These are phyloP conservation scores for Immersiella caudata DNA, from an alignment of 495 filamentous ascomycete species.

Conservation along the genomic window DNA sequence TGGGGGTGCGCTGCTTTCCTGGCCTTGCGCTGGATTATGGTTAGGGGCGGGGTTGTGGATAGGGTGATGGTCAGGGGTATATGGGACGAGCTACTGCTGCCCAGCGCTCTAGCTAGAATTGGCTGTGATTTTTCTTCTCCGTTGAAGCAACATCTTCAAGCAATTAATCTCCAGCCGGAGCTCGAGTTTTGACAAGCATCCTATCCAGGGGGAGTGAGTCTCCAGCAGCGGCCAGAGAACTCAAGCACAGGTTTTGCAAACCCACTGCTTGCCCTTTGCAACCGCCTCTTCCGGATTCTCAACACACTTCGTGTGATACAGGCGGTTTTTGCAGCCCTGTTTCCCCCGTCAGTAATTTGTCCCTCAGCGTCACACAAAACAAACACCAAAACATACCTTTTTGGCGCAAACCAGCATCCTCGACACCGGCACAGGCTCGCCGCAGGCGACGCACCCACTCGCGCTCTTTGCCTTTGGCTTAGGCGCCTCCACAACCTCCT, in stretches of 20 bases:
- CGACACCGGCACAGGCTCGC: conserved; percentile 42
- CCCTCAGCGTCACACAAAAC: background rate
- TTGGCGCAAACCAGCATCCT: conserved; percentile 47
- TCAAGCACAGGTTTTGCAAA: background rate
- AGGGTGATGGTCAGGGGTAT: no score
- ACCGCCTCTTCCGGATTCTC: background rate
- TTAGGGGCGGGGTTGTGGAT: no score
- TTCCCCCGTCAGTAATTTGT: background rate
- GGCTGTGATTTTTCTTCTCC: no score
- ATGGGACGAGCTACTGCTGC: no score
- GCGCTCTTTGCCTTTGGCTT: conserved; percentile 32
- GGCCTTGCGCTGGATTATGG: no score
- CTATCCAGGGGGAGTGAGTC: background rate
- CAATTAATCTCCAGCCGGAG: no score
- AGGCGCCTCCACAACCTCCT: conserved; percentile 13
- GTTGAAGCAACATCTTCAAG: no score
- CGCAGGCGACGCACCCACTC: conserved; percentile 44
- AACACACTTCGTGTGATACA: background rate
- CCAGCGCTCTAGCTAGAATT: no score
- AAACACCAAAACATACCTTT: conserved; percentile 41
- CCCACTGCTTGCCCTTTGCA: background rate
- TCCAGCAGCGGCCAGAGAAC: background rate
- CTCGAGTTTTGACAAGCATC: background rate
- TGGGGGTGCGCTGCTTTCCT: no score
- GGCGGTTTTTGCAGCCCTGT: background rate